These are phyloP conservation scores for Penicillium manginii DNA, from an alignment of 495 filamentous ascomycete genomes.

Conservation along the genomic window DNA sequence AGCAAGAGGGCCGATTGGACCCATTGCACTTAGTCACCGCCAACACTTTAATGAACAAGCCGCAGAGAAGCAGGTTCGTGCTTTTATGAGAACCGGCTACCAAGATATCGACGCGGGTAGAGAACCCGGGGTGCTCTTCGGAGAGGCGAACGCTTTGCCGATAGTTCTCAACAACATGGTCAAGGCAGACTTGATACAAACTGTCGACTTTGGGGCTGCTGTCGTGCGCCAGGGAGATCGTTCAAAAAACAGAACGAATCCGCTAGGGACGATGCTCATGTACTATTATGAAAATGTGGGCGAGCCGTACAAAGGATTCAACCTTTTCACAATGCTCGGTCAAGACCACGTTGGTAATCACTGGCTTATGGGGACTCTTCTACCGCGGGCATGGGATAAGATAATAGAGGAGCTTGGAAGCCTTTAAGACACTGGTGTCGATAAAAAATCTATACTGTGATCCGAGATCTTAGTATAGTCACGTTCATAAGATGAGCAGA, in stretches of 20 bases:
- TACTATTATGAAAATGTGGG: constrained; percentile 18
- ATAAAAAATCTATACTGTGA: too few relatives aligned
- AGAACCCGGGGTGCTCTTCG: constrained; percentile 11
- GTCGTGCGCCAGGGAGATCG: constrained; percentile 13
- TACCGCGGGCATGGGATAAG: constrained; percentile 17
- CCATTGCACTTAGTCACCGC: constrained; percentile 19
- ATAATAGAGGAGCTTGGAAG: constrained; percentile 14
- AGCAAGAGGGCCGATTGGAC: constrained; percentile 7
- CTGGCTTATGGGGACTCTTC: constrained; percentile 14
- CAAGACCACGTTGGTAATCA: constrained; percentile 17
- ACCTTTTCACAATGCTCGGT: constrained; percentile 17
- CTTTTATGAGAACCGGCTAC: constrained; percentile 8
- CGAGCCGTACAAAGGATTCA: constrained; percentile 1
- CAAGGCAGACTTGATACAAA: constrained; percentile 17
- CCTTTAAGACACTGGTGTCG: too few relatives aligned
- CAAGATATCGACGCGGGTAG: constrained; percentile 7
- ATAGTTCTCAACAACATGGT: constrained; percentile 20
- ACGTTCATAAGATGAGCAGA: too few relatives aligned
- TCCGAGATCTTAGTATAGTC: too few relatives aligned
- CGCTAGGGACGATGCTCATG: constrained; percentile 15
- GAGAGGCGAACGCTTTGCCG: constrained; percentile 3
- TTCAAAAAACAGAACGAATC: constrained; percentile 9
- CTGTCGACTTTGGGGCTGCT: constrained; percentile 12
- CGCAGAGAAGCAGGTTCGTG: constrained; percentile 6
- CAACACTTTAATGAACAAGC: constrained; percentile 11